Conservation (phyloP, 805 yeast genomes). For the Teunomyces barrocoloradensis region DNA sequence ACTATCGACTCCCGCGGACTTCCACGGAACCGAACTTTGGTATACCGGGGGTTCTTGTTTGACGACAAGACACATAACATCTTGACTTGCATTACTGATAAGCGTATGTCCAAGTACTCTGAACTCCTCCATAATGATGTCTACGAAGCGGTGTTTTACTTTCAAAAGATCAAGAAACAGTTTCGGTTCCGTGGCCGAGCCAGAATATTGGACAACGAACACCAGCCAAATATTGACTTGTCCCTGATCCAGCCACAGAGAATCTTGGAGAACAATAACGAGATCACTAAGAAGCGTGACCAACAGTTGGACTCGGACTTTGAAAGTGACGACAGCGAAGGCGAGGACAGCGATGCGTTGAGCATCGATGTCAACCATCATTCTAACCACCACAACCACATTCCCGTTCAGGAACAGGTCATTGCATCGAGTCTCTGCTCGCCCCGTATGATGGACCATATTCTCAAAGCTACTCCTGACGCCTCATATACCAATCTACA, state of each 20-base stretch:
- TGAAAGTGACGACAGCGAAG: slow-evolving; percentile 10
- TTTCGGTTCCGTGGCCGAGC: slow-evolving; percentile 71
- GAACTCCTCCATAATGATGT: slow-evolving; percentile 52
- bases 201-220: slow-evolving; percentile 36
- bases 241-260: slow-evolving; percentile 27
- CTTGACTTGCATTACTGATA: slow-evolving; percentile 68
- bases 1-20: slow-evolving; percentile 53
- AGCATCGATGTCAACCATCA: background rate
- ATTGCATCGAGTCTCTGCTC: slow-evolving; percentile 27
- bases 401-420: slow-evolving; percentile 16
- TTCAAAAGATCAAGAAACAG: slow-evolving; percentile 60
- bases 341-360: slow-evolving; percentile 3
- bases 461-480: slow-evolving; percentile 19
- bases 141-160: slow-evolving; percentile 78
- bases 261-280: slow-evolving; percentile 16
- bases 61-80: slow-evolving; percentile 65
- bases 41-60: slow-evolving; percentile 73
- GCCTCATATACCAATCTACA: slow-evolving; percentile 26
- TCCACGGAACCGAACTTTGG: slow-evolving; percentile 70
- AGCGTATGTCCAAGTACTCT: slow-evolving; percentile 59
- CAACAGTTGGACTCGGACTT: slow-evolving; percentile 2
- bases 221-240: slow-evolving; percentile 32
- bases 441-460: slow-evolving; percentile 20
- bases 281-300: slow-evolving; percentile 13
- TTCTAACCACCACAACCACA: background rate